Conservation (phyloP, 2,329 filamentous ascomycete species). For the Xylariaceae sp. region DNA sequence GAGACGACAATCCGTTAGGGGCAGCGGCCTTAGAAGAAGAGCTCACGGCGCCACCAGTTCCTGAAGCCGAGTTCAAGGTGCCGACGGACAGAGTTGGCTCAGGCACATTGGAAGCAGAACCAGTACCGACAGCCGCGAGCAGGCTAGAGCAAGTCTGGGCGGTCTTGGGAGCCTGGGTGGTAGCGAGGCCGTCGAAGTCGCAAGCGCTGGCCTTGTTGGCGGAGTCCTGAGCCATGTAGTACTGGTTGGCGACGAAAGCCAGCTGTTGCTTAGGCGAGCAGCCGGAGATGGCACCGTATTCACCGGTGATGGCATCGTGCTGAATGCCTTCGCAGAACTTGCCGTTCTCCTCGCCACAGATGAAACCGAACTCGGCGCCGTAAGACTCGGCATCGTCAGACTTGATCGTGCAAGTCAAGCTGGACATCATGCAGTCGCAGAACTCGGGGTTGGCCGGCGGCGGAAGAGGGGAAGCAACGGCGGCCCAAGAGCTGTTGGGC, state of each 20-base stretch:
- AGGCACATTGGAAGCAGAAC: constrained; percentile 53
- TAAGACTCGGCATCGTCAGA: constrained; percentile 51
- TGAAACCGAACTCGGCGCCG: constrained; percentile 64
- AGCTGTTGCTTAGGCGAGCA: constrained; percentile 67
- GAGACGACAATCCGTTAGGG: constrained; percentile 35
- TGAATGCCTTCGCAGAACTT: constrained; percentile 62
- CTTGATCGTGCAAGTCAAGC: constrained; percentile 64
- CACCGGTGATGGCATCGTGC: constrained; percentile 60
- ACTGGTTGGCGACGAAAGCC: constrained; percentile 66
- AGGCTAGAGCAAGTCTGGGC: constrained; percentile 52
- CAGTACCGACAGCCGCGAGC: constrained; percentile 58
- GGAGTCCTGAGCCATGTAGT: constrained; percentile 48
- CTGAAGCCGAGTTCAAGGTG: neutral
- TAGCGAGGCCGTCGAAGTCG: constrained; percentile 64
- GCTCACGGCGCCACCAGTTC: constrained; percentile 32
- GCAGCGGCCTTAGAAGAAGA: constrained; percentile 41
- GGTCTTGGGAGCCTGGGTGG: constrained; percentile 43
- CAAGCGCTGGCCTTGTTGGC: constrained; percentile 58
- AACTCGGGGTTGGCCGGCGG: constrained; percentile 73
- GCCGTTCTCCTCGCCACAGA: constrained; percentile 55
- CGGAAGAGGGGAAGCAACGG: constrained; percentile 62
- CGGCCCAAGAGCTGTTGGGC: constrained; percentile 61
- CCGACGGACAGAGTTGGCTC: constrained; percentile 35
- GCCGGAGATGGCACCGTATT: constrained; percentile 74
- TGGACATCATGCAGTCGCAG: constrained; percentile 80